Conservation (phyloP, 768 basidiomycete species). For the Kockovaella imperatae region DNA sequence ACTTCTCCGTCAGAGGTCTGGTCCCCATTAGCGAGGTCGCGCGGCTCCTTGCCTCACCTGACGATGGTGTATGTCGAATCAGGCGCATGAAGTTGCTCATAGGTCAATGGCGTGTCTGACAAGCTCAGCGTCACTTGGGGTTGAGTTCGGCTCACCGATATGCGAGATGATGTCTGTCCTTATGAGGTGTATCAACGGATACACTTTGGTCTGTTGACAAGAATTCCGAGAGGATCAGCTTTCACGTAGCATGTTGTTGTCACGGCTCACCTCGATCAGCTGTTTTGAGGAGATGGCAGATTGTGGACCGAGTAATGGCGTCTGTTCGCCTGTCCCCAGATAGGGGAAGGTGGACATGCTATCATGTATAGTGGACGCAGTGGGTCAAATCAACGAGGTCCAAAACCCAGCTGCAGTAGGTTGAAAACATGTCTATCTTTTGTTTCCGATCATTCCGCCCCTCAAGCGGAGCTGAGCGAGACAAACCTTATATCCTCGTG, state of each 20-base stretch:
- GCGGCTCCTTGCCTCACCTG: conserved; percentile 20
- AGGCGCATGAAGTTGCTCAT: conserved; percentile 72
- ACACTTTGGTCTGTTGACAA: conserved; percentile 54
- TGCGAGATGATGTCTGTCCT: conserved; percentile 46
- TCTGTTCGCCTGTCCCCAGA: conserved; percentile 32
- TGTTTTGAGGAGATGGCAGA: conserved; percentile 22
- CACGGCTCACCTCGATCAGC: conserved; percentile 28
- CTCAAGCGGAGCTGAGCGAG: too few relatives aligned
- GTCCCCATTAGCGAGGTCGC: neutral
- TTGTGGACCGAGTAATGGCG: conserved; percentile 26
- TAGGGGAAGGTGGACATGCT: conserved; percentile 16
- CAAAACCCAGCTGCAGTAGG: too few relatives aligned
- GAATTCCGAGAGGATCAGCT: neutral
- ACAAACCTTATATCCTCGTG: too few relatives aligned
- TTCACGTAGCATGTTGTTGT: neutral
- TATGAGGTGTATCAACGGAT: conserved; percentile 74
- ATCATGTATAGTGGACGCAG: neutral
- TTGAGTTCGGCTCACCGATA: conserved; percentile 36
- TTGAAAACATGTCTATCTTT: too few relatives aligned
- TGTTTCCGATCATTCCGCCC: too few relatives aligned
- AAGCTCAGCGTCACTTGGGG: neutral
- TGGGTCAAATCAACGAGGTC: neutral
- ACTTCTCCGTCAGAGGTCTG: conserved; percentile 80
- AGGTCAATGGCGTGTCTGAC: conserved; percentile 74
- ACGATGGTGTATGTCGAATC: conserved; percentile 87